phyloP scores from a whole-genome alignment of 768 basidiomycete species.

The Collybia sordida region DNA sequence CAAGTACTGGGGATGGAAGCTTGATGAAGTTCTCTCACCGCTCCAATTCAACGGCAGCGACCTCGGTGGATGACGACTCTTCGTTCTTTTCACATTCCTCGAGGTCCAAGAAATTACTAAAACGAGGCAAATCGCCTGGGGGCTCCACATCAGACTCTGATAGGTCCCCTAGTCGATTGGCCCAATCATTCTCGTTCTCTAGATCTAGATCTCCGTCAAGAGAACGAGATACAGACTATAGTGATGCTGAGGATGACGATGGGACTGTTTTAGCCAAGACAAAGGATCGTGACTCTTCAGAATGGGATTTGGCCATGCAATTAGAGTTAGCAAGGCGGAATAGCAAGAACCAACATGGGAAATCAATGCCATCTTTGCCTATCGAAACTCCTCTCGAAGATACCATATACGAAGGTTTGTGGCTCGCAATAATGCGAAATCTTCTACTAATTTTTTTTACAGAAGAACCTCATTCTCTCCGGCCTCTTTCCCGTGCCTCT shows the following conservation, averaged over 20 bases:
- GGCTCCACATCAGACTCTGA: conserved; percentile 46
- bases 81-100: conserved; percentile 47
- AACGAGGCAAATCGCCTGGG: conserved; percentile 41
- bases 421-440: conserved; percentile 8
- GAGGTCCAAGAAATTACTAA: conserved; percentile 45
- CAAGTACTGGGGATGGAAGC: conserved; percentile 65
- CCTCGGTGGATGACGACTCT: conserved; percentile 59
- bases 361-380: conserved; percentile 34
- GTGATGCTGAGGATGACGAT: conserved; percentile 48
- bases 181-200: conserved; percentile 27
- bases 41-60: conserved; percentile 64
- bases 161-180: conserved; percentile 37
- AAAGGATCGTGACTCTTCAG: conserved; percentile 59
- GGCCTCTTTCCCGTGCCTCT: conserved; percentile 57
- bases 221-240: conserved; percentile 38
- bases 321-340: conserved; percentile 84
- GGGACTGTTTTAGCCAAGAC: conserved; percentile 33
- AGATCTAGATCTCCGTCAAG: conserved; percentile 44
- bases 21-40: conserved; percentile 72
- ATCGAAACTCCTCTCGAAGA: conserved; percentile 54
- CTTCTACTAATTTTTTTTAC: conserved; percentile 8
- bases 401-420: conserved; percentile 78
- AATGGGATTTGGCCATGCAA: conserved; percentile 73
- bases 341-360: conserved; percentile 71
- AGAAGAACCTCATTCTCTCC: conserved; percentile 60